Base-by-base conservation (phyloP, 352 stramenopile species). In the Pythium insidiosum region DNA sequence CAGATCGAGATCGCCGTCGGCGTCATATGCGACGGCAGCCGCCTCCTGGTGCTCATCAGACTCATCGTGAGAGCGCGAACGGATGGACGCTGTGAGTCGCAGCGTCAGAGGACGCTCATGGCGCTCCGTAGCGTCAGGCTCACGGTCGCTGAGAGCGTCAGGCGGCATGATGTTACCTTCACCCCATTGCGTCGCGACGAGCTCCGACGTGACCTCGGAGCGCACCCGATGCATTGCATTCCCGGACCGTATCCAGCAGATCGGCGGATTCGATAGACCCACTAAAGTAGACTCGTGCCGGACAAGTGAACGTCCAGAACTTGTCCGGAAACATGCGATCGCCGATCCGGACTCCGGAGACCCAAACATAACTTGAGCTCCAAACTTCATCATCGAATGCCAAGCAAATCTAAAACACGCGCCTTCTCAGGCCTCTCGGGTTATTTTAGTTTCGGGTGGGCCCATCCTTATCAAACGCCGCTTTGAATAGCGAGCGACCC, bases 1-100 rank as follows among this genome's bases (percentile, higher is more conserved):
- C 42, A 58, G 16, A 15, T 49, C 44, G 23, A 59, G 10, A 13
- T 59, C 51, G 12, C 45, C 51, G 18, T 53, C 51, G 3, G 25
- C 40, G 41, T 61, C 53, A 12, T 52, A 20, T 38, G 18, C 20
- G 7, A 19, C 6, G n/a, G 41, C 21, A 6, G 23, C 9, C 9
- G 22, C 4, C 15, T 33, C 28, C 28, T 33, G 9, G 9, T 33
- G 28, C 9, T 33, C 28, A 33, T 33, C 28, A n/a, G n/a, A n/a
- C n/a, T n/a, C n/a, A n/a, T n/a, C n/a, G n/a, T n/a, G n/a, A n/a
- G n/a, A n/a, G 9, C 28, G 28, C 28, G 28, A 33, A 9, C 28
- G 28, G 28, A 15, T 9, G 9, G 9, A 9, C 28, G 28, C 28
- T 15, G 28, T 33, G 9, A 9, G 28, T 15, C 28, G 28, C 9